Conservation (phyloP, 352 stramenopile species). For the Phytophthora citrophthora region DNA sequence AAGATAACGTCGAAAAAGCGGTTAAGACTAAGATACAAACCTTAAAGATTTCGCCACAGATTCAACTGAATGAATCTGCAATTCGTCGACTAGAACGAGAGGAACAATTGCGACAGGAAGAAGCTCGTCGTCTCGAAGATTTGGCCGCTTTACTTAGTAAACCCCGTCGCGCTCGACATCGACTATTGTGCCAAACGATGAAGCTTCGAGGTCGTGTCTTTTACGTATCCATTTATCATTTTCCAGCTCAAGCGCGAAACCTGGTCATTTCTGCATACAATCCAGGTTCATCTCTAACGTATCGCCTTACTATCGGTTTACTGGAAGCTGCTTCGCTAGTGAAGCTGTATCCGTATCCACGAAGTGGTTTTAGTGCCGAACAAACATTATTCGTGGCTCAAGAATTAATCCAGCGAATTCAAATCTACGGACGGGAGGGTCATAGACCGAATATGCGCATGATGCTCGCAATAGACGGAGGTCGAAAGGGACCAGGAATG, state of each 20-base stretch:
- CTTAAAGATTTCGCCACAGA: slow-evolving; percentile 50
- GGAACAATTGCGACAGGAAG: slow-evolving; percentile 52
- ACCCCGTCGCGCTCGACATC: slow-evolving; percentile 54
- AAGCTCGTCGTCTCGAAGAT: slow-evolving; percentile 53
- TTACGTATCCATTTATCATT: slow-evolving; percentile 70
- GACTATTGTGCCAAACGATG: slow-evolving; percentile 42
- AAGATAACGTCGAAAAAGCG: background rate
- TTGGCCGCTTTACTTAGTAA: slow-evolving; percentile 52
- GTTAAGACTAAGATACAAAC: slow-evolving; percentile 13
- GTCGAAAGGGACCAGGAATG: slow-evolving; percentile 25
- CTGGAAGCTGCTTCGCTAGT: slow-evolving; percentile 49
- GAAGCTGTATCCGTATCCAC: slow-evolving; percentile 42
- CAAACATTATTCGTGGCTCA: slow-evolving; percentile 53
- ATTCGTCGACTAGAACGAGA: slow-evolving; percentile 57
- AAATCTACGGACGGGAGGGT: slow-evolving; percentile 33
- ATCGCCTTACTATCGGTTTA: slow-evolving; percentile 48
- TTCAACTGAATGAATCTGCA: slow-evolving; percentile 52
- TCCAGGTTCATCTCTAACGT: slow-evolving; percentile 44
- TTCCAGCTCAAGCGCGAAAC: slow-evolving; percentile 60
- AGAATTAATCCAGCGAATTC: slow-evolving; percentile 43
- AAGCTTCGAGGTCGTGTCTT: slow-evolving; percentile 49
- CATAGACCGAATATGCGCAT: slow-evolving; percentile 27
- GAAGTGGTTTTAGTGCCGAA: slow-evolving; percentile 49
- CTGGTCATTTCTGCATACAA: slow-evolving; percentile 63
- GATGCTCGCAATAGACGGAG: slow-evolving; percentile 41